Base-by-base conservation (phyloP, 345 rosid genomes). In the Heritiera littoralis region DNA sequence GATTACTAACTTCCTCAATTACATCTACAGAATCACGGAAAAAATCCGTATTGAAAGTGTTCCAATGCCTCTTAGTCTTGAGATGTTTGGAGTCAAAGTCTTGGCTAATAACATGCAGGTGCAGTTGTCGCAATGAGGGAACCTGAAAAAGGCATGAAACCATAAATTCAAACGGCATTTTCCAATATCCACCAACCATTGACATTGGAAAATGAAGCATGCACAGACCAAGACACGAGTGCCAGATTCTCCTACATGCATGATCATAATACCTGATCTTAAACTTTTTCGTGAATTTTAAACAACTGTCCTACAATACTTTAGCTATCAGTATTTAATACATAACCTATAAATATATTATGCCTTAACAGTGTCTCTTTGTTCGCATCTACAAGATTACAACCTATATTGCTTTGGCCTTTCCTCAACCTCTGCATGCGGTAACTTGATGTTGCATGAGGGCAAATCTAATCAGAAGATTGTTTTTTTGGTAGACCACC, bases 21-120 rank as follows among this genome's bases (percentile, higher is more conserved):
- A 96, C 95, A 75, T 94, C 98, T 2, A 89, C 87, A 1, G 98
- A 94, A 85, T 94, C 95, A 52, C 89, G 90, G 54, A 92, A 96
- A 80, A 96, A 94, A 0, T 87, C 85, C 7, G 95, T 83, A 51
- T 86, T 94, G 86, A 96, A 94, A 3, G 98, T 87, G 86, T 94
- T 93, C 99, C 98, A 96, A 58, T 94, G 98, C 86, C 90, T 93
- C 88, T 94, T 96, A 84, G 90, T 87, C 90, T 92, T 91, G 74
- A 96, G 89, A 74, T 86, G 79, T 79, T 85, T 86, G 14, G 99
- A 94, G 76, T 89, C 84, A 64, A 96, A 94, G 76, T 96, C 99
- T 87, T 96, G 98, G 88, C 98, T 94, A 63, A 96, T 89, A 45
- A 96, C 97, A 85, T 94, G 99, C 18, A 94, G 80, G 86, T 96